A percentile compares a stretch with the other conserved stretches of the same genome.
Evolutionary conservation across 371 early-diverging fungal species (phyloP).

Genomic region (Mucor saturninus): DNA sequence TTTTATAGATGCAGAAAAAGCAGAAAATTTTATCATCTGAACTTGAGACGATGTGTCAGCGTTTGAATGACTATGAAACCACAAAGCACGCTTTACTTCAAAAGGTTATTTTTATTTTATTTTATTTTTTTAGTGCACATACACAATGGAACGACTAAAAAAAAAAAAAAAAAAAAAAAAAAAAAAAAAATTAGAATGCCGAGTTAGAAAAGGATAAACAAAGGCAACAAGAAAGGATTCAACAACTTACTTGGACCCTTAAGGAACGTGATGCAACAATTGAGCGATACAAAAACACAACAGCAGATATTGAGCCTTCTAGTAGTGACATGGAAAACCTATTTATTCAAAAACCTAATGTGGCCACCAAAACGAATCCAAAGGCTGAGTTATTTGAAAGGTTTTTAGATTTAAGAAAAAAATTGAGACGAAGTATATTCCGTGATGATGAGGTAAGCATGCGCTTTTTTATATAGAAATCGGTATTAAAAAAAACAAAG

Average conservation of each 20-base stretch:
- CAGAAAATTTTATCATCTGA: conserved; percentile 7
- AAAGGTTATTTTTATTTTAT: conserved; percentile 7
- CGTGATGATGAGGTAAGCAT: conserved; percentile 39
- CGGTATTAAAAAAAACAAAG: conserved; percentile 6
- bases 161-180: background rate
- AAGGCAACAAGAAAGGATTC: conserved; percentile 27
- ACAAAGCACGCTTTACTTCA: conserved; percentile 18
- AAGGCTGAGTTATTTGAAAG: conserved; percentile 2
- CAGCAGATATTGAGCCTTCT: no score
- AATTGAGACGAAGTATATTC: conserved; percentile 43
- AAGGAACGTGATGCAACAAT: conserved; percentile 27
- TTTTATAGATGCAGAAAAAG: conserved; percentile 16
- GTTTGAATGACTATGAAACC: conserved; percentile 17
- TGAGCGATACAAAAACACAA: conserved; percentile 5
- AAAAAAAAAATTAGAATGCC: conserved; percentile 7
- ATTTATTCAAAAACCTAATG: background rate
- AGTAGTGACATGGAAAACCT: background rate
- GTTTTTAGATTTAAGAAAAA: conserved; percentile 42
- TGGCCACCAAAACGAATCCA: background rate
- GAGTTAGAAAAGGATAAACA: conserved; percentile 42
- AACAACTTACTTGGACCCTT: conserved; percentile 20
- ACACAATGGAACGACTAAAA: background rate
- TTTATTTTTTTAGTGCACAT: no score
- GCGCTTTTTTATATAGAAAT: background rate
- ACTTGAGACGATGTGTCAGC: conserved; percentile 6